Evolutionary conservation across 352 stramenopile genomes (phyloP).

Genomic region (Pythium grandisporangium): DNA sequence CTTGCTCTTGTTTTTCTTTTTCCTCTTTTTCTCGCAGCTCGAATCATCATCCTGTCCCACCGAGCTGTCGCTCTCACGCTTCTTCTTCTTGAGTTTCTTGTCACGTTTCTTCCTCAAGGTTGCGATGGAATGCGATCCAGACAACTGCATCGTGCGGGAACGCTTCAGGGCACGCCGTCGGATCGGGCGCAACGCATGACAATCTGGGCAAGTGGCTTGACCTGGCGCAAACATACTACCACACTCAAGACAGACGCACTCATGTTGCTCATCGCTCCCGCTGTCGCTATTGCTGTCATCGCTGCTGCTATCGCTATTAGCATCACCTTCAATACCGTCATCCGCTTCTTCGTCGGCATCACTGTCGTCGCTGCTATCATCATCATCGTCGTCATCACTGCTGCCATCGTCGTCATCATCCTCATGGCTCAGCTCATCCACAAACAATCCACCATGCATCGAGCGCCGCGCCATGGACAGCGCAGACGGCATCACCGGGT

Average conservation of each 20-base stretch:
- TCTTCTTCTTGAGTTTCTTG: too few relatives aligned
- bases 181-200: constrained; percentile 18
- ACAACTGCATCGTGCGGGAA: too few relatives aligned
- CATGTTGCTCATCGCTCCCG: constrained; percentile 1
- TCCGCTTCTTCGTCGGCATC: constrained; percentile 23
- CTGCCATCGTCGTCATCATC: constrained; percentile 13
- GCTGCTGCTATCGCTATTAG: constrained; percentile 6
- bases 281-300: constrained; percentile 10
- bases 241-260: constrained; percentile 15
- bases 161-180: constrained; percentile 13
- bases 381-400: constrained; percentile 4
- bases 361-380: constrained; percentile 3
- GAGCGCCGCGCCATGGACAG: constrained; percentile 29
- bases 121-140: too few relatives aligned
- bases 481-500: constrained; percentile 18
- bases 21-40: constrained; percentile 10
- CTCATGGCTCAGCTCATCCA: constrained; percentile 8
- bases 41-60: constrained; percentile 5
- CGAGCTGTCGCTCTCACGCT: too few relatives aligned
- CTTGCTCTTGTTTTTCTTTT: constrained; percentile 28
- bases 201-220: constrained; percentile 24
- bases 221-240: constrained; percentile 9
- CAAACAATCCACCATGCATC: constrained; percentile 10
- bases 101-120: too few relatives aligned
- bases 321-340: constrained; percentile 11